Conservation (phyloP, 2,329 filamentous ascomycete species). For the Aspergillus quadricinctus region DNA sequence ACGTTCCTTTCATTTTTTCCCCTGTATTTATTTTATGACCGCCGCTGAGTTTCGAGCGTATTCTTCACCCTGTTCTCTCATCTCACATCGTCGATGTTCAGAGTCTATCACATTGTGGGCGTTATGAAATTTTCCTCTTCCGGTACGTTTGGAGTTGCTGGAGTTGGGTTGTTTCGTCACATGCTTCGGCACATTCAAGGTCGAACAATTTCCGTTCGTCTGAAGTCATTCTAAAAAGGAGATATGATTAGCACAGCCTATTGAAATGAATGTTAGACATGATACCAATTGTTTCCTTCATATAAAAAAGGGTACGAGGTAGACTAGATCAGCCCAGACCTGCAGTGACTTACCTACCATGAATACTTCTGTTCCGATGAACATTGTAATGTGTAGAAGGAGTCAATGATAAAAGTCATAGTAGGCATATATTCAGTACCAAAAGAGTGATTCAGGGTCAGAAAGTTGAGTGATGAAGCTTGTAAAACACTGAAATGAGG, state of each 20-base stretch:
- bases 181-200: not conserved
- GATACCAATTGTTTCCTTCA: not conserved
- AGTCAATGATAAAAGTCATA: not conserved
- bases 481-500: too few relatives aligned
- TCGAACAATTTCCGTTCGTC: not conserved
- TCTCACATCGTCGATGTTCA: slow-evolving; percentile 8
- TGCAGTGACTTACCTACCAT: not conserved
- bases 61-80: slow-evolving; percentile 1
- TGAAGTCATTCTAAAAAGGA: slow-evolving; percentile 1
- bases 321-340: not conserved
- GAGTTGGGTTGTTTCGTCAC: slow-evolving; percentile 7
- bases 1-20: slow-evolving; percentile 4
- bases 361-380: not conserved
- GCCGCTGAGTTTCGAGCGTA: not conserved
- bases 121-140: slow-evolving; percentile 12
- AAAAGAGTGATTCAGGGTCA: too few relatives aligned
- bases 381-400: not conserved
- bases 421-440: too few relatives aligned
- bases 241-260: not conserved
- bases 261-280: not conserved
- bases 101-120: slow-evolving; percentile 22
- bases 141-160: slow-evolving; percentile 9
- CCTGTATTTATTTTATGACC: slow-evolving; percentile 8
- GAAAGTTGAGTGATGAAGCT: not conserved
- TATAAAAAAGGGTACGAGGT: not conserved